Evolutionary conservation across 1,284 basidiomycete genomes (phyloP), one percentile per base, ranked within the genome.

Genomic region (Ustilago loliicola): DNA sequence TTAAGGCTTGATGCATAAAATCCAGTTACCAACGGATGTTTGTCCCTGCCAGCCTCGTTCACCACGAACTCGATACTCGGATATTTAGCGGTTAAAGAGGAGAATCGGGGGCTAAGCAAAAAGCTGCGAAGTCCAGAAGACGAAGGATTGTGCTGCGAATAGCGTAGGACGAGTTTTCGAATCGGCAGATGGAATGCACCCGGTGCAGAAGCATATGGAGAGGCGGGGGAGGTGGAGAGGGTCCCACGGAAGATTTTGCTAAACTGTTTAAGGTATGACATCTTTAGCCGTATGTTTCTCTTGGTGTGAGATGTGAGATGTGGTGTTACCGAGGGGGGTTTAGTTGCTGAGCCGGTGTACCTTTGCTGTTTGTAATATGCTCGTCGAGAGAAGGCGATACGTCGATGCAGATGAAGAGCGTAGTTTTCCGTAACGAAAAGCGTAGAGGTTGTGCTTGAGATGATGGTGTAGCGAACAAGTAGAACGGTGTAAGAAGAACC

Each of bases 151-250:
- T 40, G 15, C 17, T 69, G 62, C 1, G 47, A 58, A 36, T 79
- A 79, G 1, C 73, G 68, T 13, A 79, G 36, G 2, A 79, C 72
- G n/a, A 79, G 60, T 48, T 79, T 79, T 6, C 77, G 72, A 0
- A 72, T 15, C 0, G 77, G 72, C 0, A 79, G 64, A 13, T 68
- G 65, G 62, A 74, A 79, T 0, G 68, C 21, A 0, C 62, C 62
- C 0, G 66, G 53, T 1, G 62, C 29, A 9, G 66, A 66, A 1
- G 57, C 11, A 1, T 53, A 17, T 2, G 59, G 51, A 3, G 50
- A 36, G 0, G 61, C 21, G 0, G 72, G 61, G 0, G 38, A 5
- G 15, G 76, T 59, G 25, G 58, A 45, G 7, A 78, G 61, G 0
- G 59, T 58, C 1, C 76, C 76, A 2, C 76, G 67, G 1, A 78